Base-by-base conservation (phyloP, 371 early-diverging fungal genomes). In the Blakeslea trispora region DNA sequence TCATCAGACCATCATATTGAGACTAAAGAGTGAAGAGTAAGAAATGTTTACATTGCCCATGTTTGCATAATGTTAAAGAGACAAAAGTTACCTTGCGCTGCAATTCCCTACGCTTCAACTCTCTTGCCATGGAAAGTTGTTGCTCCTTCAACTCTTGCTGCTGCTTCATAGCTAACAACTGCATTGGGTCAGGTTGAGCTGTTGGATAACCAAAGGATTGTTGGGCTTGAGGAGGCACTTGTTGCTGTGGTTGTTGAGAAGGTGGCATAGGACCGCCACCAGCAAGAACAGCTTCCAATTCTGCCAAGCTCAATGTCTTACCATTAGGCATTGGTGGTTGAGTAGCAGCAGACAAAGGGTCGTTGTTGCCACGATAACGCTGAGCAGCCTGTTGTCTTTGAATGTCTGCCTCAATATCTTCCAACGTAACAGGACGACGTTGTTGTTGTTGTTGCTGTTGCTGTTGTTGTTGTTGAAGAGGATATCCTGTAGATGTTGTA, bases 1-100 rank as follows among this genome's bases (percentile, higher is more conserved):
- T 88, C 98, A 97, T 97, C 53, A 95, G 71, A n/a, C 87, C 87
- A 50, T 85, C 81, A 66, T 91, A 91, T 55, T 82, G 83, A 34
- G 89, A 83, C 92, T 92, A 39, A 5, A 28, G 7, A 3, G 7
- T 5, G 28, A 28, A 7, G 28, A 5, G 7, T 28, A 28, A 2
- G 15, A 37, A 4, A 9, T 17, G 14, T n/a, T 44, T 1, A 44
- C 14, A 45, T 39, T 53, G 2, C 49, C 8, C 21, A 1, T 1
- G 14, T 18, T 31, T 23, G 22, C 18, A 13, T 41, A n/a, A 13
- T 51, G 50, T 40, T 18, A 32, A n/a, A n/a, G n/a, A 39, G 21
- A 10, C 40, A 21, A 21, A 19, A 13, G 18, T 56, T 66, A 76
- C 73, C 69, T 74, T 74, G 32, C 79, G 77, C 5, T 63, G 66